phyloP scores from a whole-genome alignment of 345 rosid species.

The Linum trigynum region DNA sequence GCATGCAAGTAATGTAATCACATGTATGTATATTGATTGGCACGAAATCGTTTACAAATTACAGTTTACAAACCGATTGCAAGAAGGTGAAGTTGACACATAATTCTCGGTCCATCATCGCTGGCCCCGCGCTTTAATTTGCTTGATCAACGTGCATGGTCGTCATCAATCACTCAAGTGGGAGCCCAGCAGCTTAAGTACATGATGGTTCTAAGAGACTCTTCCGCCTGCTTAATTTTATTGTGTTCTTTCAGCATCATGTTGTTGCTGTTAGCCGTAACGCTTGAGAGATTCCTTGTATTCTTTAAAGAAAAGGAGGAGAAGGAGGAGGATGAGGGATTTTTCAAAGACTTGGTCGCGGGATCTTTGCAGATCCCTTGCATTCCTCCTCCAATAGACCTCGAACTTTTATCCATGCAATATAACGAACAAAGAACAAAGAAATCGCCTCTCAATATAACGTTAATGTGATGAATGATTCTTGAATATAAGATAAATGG shows the following conservation, averaged over 20 bases:
- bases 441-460: too few relatives aligned
- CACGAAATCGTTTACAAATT: too few relatives aligned
- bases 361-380: slow-evolving; percentile 46
- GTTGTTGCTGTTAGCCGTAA: slow-evolving; percentile 29
- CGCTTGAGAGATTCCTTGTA: slow-evolving; percentile 33
- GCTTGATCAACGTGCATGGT: neutral
- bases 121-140: neutral
- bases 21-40: too few relatives aligned
- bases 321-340: slow-evolving; percentile 18
- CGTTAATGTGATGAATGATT: too few relatives aligned
- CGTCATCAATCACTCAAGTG: slow-evolving; percentile 12
- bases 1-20: slow-evolving; percentile 14
- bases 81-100: slow-evolving; percentile 4
- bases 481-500: too few relatives aligned
- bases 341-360: slow-evolving; percentile 32
- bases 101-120: neutral
- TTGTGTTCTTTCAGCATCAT: slow-evolving; percentile 28
- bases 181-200: slow-evolving; percentile 87
- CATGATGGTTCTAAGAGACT: slow-evolving; percentile 68
- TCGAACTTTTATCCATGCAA: slow-evolving; percentile 18
- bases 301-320: slow-evolving; percentile 33
- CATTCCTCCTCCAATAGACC: slow-evolving; percentile 20
- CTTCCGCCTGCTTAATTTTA: slow-evolving; percentile 46
- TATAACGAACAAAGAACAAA: too few relatives aligned
- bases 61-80: too few relatives aligned